Conservation (phyloP, 495 filamentous ascomycete species). For the Sabuloglossum arenarium region DNA sequence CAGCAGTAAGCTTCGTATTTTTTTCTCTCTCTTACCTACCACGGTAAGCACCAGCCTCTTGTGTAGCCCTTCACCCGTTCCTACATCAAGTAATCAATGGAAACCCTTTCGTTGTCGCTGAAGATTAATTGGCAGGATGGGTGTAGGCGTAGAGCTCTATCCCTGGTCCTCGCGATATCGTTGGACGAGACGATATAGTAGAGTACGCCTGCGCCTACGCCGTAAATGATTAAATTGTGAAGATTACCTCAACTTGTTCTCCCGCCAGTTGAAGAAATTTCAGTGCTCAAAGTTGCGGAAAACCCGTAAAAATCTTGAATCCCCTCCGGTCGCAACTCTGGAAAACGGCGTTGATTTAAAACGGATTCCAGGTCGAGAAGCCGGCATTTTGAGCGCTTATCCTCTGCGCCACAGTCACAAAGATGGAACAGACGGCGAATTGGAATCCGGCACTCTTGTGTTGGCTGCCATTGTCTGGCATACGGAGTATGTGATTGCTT, state of each 20-base stretch:
- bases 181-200: background rate
- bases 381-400: background rate
- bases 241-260: background rate
- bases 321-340: background rate
- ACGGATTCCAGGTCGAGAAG: background rate
- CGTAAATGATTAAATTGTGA: background rate
- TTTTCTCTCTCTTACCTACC: background rate
- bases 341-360: background rate
- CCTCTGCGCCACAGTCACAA: background rate
- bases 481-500: too few species aligned
- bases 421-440: background rate
- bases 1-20: background rate
- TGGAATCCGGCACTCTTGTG: background rate
- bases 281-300: background rate
- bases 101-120: background rate
- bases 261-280: background rate
- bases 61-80: background rate
- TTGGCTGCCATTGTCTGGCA: background rate
- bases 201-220: constrained; percentile 2
- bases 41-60: background rate
- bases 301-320: background rate
- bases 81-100: background rate
- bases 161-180: background rate
- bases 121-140: background rate
- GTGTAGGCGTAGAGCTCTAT: background rate